Base-by-base conservation (phyloP, 495 filamentous ascomycete genomes). In the Penicillium cinerascens region DNA sequence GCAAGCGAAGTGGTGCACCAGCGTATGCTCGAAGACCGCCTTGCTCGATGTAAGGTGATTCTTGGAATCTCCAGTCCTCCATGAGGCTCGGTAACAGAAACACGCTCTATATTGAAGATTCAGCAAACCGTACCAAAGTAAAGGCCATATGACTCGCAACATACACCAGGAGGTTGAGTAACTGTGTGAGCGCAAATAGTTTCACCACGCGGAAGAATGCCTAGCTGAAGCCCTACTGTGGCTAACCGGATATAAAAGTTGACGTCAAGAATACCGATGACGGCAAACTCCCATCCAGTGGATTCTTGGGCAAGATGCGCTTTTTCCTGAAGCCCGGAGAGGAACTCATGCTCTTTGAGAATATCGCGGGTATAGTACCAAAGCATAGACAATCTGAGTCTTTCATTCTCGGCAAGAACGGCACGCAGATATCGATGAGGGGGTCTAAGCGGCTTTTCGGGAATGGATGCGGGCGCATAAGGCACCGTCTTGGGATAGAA, bases 361-460 rank as follows among this genome's bases (percentile, higher is more conserved):
- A 60, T 29, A 46, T 56, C 49, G 18, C 49, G 52, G 18, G 57
- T 53, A 45, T 56, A 55, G 21, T 60, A 60, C 57, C 52, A 60
- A 7, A 60, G 37, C 40, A 60, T 47, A 2, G 57, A 56, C 8
- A 60, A 39, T 35, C 57, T 41, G 0, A 60, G 57, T 46, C 52
- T 46, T 20, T 56, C 57, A 35, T 60, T 52, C 9, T 60, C 33
- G 16, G 52, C 35, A 1, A 60, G 41, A 8, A 17, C 42, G 2
- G 52, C 44, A 3, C 57, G 52, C n/a, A 45, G 23, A 45, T 60
- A 60, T 50, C 26, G 25, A 22, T 42, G 45, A 2, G n/a, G 4
- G 15, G 48, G 47, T 13, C 35, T 18, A 16, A n/a, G 11, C 0
- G 57, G 57, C 49, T 45, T 48, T 13, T 46, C 25, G 0, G 35